A percentile compares a stretch with the other conserved stretches of the same genome.
Conservation (phyloP, 257 asterid species). For the Nicotiana noctiflora region DNA sequence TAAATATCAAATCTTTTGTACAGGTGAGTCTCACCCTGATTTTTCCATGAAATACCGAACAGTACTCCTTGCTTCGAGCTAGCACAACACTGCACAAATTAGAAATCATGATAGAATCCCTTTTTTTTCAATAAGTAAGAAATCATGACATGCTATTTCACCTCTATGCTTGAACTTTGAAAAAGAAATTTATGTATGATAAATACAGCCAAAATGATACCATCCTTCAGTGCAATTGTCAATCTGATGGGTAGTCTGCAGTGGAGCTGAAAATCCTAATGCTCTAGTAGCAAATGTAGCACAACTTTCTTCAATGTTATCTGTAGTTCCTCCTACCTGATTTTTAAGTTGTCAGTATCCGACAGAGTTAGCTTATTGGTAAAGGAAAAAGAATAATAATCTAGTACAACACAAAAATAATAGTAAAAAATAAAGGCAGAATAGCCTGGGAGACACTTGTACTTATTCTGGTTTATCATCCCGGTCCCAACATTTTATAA, state of each 20-base stretch:
- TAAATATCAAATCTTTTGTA: neutral
- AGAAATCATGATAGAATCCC: conserved; percentile 13
- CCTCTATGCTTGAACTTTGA: neutral
- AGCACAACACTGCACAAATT: conserved; percentile 63
- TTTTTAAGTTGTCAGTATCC: conserved; percentile 6
- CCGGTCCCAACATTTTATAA: no score
- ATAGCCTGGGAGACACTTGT: no score
- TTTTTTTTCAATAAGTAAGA: conserved; percentile 4
- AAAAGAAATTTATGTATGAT: neutral
- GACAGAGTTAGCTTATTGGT: neutral
- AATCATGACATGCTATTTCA: neutral
- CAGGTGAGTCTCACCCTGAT: conserved; percentile 62
- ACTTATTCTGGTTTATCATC: no score
- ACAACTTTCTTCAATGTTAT: conserved; percentile 91
- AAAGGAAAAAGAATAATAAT: neutral
- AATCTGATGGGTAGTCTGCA: conserved; percentile 95
- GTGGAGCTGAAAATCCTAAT: conserved; percentile 56
- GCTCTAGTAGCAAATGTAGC: conserved; percentile 90
- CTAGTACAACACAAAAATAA: neutral
- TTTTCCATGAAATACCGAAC: conserved; percentile 81
- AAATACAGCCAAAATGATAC: conserved; percentile 28
- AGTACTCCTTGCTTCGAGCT: conserved; percentile 84
- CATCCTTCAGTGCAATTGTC: conserved; percentile 97
- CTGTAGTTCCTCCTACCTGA: conserved; percentile 97
- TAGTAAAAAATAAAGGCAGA: no score